Conservation (phyloP, 768 basidiomycete genomes). For the Clitopilus passeckerianus region DNA sequence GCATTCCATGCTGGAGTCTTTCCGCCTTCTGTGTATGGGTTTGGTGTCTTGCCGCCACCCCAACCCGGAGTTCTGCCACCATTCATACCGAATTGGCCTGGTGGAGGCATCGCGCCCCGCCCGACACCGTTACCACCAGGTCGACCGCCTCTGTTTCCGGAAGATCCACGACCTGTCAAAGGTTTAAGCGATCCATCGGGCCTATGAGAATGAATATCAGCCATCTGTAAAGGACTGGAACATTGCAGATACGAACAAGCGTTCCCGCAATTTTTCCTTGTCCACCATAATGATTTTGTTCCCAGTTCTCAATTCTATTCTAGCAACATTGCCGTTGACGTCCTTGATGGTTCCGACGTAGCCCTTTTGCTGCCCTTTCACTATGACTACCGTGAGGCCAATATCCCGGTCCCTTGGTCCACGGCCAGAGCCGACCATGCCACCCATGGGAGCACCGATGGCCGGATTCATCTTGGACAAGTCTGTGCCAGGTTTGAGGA, state of each 20-base stretch:
- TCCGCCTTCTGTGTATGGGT: conserved; percentile 27
- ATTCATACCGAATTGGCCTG: conserved; percentile 7
- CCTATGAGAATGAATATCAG: conserved; percentile 23
- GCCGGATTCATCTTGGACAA: conserved; percentile 92
- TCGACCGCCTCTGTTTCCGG: background rate
- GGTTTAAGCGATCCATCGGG: conserved; percentile 51
- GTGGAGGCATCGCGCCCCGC: background rate
- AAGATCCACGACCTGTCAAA: conserved; percentile 31
- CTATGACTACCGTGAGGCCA: conserved; percentile 70
- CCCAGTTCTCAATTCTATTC: conserved; percentile 86
- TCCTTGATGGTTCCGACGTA: conserved; percentile 93
- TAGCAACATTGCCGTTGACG: conserved; percentile 78
- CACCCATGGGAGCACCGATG: conserved; percentile 55
- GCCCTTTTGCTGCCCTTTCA: conserved; percentile 88
- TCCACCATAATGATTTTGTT: conserved; percentile 89
- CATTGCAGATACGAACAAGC: conserved; percentile 49
- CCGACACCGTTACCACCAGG: conserved; percentile 6
- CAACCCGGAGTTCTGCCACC: background rate
- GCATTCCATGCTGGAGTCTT: conserved; percentile 18
- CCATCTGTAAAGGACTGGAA: conserved; percentile 1
- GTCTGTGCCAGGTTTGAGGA: conserved; percentile 64
- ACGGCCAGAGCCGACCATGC: conserved; percentile 79
- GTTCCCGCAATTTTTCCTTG: conserved; percentile 69
- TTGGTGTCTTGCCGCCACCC: conserved; percentile 21
- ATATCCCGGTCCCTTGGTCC: conserved; percentile 82